Evolutionary conservation across 2,329 filamentous ascomycete genomes (phyloP), one percentile per base, ranked within the genome.

Genomic region (Ustulina deusta): DNA sequence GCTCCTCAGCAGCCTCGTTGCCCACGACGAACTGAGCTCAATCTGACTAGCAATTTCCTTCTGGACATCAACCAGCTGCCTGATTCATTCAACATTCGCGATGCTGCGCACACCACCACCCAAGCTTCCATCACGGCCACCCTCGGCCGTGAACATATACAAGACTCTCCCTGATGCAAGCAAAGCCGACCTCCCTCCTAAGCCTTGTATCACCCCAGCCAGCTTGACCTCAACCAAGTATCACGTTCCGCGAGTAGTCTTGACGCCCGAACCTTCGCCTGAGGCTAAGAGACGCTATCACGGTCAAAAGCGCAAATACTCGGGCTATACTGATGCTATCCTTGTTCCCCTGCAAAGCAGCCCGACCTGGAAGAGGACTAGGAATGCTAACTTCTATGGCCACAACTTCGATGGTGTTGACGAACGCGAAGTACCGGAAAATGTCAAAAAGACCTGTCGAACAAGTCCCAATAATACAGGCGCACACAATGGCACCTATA

Each of bases 111-210:
- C 55, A 63, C 38, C 42, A 25, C 46, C 40, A 20, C 49, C 15
- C 27, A 44, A 51, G 11, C 36, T 29, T 25, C 38, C 63, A 3
- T 2, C 48, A 13, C 58, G 38, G 40, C 58, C 57, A 27, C 11
- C 34, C 7, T 6, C n/a, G 22, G 32, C 51, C 17, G 15, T 52
- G 15, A 22, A 40, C 1, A n/a, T 15, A 13, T 52, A 66, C 32
- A 66, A 55, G 29, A 49, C 38, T 20, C 62, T 65, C 9, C 66
- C 62, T 11, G 58, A 69, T 55, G 62, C 66, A 13, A 66, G 63
- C 58, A 65, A 60, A 2, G 62, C 66, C 38, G 25, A 11, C 34
- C 63, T 69, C 6, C 66, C 59, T 34, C 54, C 59, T 22, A 63
- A 52, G 42, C 63, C 58, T 32, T 27, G 9, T 0, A 25, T 34